Base-by-base conservation (phyloP, 1,284 basidiomycete genomes). In the Malassezia slooffiae region DNA sequence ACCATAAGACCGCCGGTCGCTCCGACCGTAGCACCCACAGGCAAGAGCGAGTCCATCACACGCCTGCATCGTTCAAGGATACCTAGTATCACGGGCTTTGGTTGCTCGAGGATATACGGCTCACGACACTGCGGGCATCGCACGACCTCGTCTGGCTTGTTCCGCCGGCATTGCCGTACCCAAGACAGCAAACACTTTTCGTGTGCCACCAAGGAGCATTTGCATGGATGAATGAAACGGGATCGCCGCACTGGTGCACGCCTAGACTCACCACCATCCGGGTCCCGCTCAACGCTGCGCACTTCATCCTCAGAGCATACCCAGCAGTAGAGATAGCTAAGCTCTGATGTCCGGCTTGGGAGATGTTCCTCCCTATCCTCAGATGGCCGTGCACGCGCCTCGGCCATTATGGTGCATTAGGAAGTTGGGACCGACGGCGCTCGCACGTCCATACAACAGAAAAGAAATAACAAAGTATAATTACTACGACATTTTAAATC, bases 141-240 rank as follows among this genome's bases (percentile, higher is more conserved):
- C 3, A 43, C 34, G 11, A 13, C 20, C n/a, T 15, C n/a, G 5
- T 42, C 35, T 2, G 46, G 46, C 8, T 43, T 30, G 19, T 42
- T 29, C 12, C 22, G 28, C 20, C 33, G 32, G 19, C 35, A 33
- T 27, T 48, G 35, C 12, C 46, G 40, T 7, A 48, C 39, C 46
- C 46, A 48, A 8, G 46, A 48, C 5, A 48, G 19, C 1, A 48
- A 19, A 34, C 46, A 48, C 46, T 48, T 48, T 31, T 48, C 46
- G 21, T 48, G 46, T 7, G 46, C 46, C 13, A 48, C 36, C 13
- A 48, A 27, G 2, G 46, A 48, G 16, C 46, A 48, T 19, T 38
- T 43, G 20, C 46, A 48, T 6, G 46, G 40, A 23, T 48, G 46
- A 7, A 48, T 22, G 39, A 48, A 48, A 9, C 35, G 35, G 6